Conservation (phyloP, 192 early-diverging fungal species). For the Powellomyces hirtus region DNA sequence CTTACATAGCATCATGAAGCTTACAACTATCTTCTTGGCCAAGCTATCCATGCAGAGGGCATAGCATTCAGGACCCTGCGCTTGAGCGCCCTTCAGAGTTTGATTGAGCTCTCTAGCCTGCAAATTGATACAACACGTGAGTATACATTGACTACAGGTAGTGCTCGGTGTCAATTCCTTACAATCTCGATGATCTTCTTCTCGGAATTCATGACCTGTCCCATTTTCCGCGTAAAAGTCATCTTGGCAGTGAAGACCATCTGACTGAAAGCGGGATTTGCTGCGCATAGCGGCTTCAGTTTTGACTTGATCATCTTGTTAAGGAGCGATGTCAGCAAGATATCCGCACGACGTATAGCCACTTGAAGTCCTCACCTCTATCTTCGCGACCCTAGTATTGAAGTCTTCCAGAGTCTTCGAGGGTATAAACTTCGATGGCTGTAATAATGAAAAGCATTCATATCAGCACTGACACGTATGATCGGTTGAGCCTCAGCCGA, state of each 20-base stretch:
- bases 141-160: neutral
- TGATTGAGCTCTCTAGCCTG: conserved; percentile 15
- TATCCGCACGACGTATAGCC: too few species aligned
- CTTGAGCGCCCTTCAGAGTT: conserved; percentile 16
- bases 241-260: conserved; percentile 23
- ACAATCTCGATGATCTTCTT: conserved; percentile 33
- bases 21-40: conserved; percentile 60
- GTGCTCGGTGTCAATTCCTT: neutral
- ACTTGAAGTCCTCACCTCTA: neutral
- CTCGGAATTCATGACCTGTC: conserved; percentile 32
- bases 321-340: neutral
- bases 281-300: conserved; percentile 15
- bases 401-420: neutral
- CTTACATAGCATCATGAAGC: neutral
- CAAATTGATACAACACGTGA: too few species aligned
- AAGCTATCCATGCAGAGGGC: conserved; percentile 45
- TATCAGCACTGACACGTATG: neutral
- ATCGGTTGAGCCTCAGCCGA: neutral
- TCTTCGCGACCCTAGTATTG: neutral
- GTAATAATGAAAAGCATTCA: neutral
- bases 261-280: conserved; percentile 2
- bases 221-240: conserved; percentile 23
- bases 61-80: neutral
- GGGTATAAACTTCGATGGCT: neutral
- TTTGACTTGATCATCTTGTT: conserved; percentile 26